Evolutionary conservation across 345 rosid species (phyloP).

Genomic region (Populus ilicifolia): DNA sequence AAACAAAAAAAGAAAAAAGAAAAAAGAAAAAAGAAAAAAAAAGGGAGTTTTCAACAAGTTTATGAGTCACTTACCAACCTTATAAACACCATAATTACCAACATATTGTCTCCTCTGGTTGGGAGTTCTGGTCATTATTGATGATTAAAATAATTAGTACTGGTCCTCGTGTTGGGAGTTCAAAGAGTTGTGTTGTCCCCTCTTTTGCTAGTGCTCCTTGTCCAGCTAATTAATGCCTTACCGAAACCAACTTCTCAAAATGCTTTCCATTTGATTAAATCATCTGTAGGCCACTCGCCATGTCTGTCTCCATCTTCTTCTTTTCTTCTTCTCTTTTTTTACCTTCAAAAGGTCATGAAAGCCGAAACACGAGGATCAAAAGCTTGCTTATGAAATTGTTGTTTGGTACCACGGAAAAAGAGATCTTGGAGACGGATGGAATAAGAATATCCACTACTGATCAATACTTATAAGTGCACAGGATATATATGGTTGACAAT

Average conservation of each 20-base stretch:
- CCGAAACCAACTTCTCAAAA: constrained; percentile 25
- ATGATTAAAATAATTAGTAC: constrained; percentile 10
- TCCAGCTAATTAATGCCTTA: constrained; percentile 20
- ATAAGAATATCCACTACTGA: background rate
- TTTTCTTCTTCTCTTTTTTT: constrained; percentile 20
- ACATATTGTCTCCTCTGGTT: constrained; percentile 20
- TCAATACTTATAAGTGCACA: background rate
- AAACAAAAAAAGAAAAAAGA: background rate
- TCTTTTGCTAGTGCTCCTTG: constrained; percentile 29
- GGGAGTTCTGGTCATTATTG: background rate
- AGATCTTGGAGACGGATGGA: constrained; percentile 3
- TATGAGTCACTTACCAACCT: constrained; percentile 20
- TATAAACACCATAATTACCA: constrained; percentile 28
- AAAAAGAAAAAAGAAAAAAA: background rate
- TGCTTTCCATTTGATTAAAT: constrained; percentile 19
- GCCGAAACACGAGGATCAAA: constrained; percentile 41
- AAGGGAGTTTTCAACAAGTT: background rate
- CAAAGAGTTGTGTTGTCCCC: constrained; percentile 1
- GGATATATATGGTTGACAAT: background rate
- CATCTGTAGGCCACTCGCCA: constrained; percentile 47
- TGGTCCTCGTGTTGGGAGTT: constrained; percentile 15
- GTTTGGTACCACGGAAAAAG: constrained; percentile 20
- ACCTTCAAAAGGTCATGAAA: constrained; percentile 37
- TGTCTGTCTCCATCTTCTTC: constrained; percentile 35
- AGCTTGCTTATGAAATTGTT: constrained; percentile 11